Conservation (phyloP, 208 protist species). For the Kentomonas sorsogonicus region DNA sequence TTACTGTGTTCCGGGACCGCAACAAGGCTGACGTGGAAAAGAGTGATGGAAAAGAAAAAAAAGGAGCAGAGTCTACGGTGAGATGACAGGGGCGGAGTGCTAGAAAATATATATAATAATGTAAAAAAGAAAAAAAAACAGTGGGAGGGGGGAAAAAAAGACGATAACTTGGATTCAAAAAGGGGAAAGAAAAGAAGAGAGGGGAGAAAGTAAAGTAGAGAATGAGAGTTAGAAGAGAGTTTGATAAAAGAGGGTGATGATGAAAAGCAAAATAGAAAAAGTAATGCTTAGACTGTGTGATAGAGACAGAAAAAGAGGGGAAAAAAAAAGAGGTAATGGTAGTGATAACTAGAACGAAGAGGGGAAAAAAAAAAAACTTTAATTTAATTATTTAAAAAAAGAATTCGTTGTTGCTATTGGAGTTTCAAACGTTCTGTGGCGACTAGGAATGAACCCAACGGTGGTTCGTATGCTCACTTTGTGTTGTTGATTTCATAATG, state of each 20-base stretch:
- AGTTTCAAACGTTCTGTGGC: too few relatives aligned
- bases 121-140: slow-evolving; percentile 5
- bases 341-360: not conserved
- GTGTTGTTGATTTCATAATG: too few relatives aligned
- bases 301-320: slow-evolving; percentile 7
- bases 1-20: too few relatives aligned
- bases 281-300: slow-evolving; percentile 8
- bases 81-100: not conserved
- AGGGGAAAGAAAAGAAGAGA: not conserved
- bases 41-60: slow-evolving; percentile 1
- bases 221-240: not conserved
- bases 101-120: slow-evolving; percentile 6
- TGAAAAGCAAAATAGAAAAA: slow-evolving; percentile 4
- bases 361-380: slow-evolving; percentile 6
- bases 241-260: not conserved
- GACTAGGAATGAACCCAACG: too few relatives aligned
- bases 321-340: not conserved
- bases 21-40: not conserved
- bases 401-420: slow-evolving; percentile 1
- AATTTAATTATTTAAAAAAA: slow-evolving; percentile 4
- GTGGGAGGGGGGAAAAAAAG: slow-evolving; percentile 1
- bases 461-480: too few relatives aligned
- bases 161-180: slow-evolving; percentile 2
- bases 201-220: not conserved
- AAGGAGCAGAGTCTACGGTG: not conserved